Evolutionary conservation across 2,329 filamentous ascomycete species (phyloP).

Genomic region (Domatiomyces globalis): DNA sequence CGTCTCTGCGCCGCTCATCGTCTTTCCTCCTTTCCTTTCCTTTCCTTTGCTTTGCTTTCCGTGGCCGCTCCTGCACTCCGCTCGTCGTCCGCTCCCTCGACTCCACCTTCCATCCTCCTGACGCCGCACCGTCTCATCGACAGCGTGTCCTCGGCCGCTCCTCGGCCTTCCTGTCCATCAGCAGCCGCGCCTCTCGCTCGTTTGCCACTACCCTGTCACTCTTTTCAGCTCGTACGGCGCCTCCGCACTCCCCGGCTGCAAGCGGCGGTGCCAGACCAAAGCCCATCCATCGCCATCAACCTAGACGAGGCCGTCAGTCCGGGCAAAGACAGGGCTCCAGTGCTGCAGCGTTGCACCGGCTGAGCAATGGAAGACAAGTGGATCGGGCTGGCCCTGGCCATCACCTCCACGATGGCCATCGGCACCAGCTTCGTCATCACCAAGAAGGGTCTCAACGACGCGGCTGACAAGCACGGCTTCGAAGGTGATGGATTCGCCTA

Average conservation of each 20-base stretch:
- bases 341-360: not conserved
- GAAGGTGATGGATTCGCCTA: constrained; percentile 95
- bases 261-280: not conserved
- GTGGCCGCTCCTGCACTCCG: too few relatives aligned
- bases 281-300: not conserved
- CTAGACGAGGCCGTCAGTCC: not conserved
- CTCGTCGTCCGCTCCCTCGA: not conserved
- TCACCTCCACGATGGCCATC: constrained; percentile 35
- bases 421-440: constrained; percentile 97
- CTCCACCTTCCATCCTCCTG: not conserved
- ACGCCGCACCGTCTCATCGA: not conserved
- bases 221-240: not conserved
- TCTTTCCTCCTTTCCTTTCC: not conserved
- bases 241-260: too few relatives aligned
- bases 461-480: constrained; percentile 82
- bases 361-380: constrained; percentile 26
- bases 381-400: constrained; percentile 33
- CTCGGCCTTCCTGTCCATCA: too few relatives aligned
- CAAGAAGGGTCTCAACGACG: constrained; percentile 92
- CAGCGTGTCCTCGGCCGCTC: not conserved
- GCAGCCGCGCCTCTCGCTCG: not conserved
- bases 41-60: not conserved
- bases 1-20: not conserved
- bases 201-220: not conserved
- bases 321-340: not conserved